phyloP scores from a whole-genome alignment of 2,329 filamentous ascomycete species.

The Paraphoma sp. region DNA sequence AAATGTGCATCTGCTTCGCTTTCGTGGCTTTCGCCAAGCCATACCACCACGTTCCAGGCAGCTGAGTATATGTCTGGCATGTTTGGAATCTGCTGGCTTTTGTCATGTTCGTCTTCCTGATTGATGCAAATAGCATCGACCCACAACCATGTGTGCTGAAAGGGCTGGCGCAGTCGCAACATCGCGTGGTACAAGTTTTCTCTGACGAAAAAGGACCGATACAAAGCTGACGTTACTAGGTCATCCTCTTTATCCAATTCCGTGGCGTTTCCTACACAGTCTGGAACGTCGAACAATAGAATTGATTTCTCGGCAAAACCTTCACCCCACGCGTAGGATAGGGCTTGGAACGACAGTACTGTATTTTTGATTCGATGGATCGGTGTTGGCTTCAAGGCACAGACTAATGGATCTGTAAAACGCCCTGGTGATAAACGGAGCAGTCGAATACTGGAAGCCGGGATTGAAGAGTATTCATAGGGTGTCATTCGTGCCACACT shows the following conservation, averaged over 20 bases:
- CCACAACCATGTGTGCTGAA: neutral
- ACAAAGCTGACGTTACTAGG: neutral
- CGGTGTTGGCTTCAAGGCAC: neutral
- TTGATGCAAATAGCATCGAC: constrained; percentile 26
- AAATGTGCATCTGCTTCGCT: neutral
- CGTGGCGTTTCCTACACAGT: neutral
- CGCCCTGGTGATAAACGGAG: neutral
- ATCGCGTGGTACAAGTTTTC: neutral
- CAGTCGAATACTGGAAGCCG: neutral
- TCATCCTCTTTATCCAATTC: neutral
- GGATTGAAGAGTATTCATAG: neutral
- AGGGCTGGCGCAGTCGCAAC: neutral
- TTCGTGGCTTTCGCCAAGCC: constrained; percentile 21
- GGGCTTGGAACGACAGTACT: neutral
- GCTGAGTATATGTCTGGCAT: constrained; percentile 21
- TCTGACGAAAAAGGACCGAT: neutral
- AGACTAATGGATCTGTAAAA: neutral
- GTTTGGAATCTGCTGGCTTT: constrained; percentile 12
- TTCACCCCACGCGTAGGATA: neutral
- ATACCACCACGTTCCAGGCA: constrained; percentile 9
- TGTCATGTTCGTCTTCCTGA: constrained; percentile 16
- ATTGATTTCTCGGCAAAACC: neutral
- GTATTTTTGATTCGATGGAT: neutral
- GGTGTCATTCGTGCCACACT: too few relatives aligned
- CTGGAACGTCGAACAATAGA: neutral